phyloP scores from a whole-genome alignment of 2,329 filamentous ascomycete species.

The Atkinsonella texensis region DNA sequence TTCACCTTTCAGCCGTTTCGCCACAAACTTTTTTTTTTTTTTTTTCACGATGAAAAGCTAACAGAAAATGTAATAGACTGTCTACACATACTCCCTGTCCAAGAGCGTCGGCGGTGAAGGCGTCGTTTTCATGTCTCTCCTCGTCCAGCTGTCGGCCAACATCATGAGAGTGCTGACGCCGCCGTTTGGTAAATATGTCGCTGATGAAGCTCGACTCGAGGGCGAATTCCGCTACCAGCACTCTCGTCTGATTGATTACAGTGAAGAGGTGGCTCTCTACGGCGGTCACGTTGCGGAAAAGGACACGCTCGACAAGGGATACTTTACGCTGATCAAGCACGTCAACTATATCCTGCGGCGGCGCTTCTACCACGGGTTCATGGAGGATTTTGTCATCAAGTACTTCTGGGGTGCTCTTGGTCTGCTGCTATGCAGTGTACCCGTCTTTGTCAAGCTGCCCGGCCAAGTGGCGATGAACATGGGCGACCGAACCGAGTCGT shows the following conservation, averaged over 20 bases:
- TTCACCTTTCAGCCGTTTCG: no score
- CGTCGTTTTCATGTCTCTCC: conserved; percentile 84
- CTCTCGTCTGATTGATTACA: conserved; percentile 87
- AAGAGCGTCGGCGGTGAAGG: conserved; percentile 94
- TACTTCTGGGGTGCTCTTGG: conserved; percentile 97
- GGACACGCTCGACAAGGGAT: conserved; percentile 92
- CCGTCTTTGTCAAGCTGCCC: conserved; percentile 90
- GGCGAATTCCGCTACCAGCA: conserved; percentile 96
- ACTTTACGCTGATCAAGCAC: conserved; percentile 98
- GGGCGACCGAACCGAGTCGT: conserved; percentile 62
- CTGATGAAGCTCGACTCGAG: conserved; percentile 86
- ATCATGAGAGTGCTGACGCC: conserved; percentile 91
- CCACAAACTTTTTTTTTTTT: no score
- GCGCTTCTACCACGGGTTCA: conserved; percentile 93
- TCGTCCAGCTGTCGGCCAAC: conserved; percentile 86
- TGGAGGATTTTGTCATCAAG: conserved; percentile 99
- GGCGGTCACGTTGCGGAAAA: conserved; percentile 89
- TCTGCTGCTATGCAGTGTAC: conserved; percentile 81
- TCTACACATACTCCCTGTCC: conserved; percentile 91
- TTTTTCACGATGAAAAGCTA: background rate
- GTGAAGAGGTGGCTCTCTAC: conserved; percentile 89
- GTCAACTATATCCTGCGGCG: conserved; percentile 89
- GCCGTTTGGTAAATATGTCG: conserved; percentile 94
- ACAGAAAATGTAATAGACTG: conserved; percentile 37
- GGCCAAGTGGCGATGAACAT: conserved; percentile 52